These are phyloP conservation scores for Mallotus nudiflorus DNA, from an alignment of 345 rosid genomes.

Conservation along the genomic window DNA sequence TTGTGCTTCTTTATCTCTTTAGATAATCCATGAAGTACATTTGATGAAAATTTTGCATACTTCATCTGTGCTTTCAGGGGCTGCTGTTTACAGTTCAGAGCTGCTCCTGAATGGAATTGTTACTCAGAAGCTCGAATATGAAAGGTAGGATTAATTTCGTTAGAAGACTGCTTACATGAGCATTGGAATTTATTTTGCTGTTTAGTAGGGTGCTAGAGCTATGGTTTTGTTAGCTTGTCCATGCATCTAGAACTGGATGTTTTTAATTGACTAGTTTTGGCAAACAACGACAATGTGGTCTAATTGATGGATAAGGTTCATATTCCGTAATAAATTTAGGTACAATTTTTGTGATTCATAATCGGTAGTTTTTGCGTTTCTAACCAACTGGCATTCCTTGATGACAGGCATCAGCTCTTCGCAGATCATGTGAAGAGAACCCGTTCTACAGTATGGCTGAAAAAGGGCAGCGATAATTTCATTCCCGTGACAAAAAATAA, in stretches of 20 bases:
- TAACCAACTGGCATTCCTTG: constrained; percentile 3
- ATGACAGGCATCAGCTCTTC: constrained; percentile 68
- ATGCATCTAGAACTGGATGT: background rate
- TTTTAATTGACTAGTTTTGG: background rate
- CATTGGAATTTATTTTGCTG: constrained; percentile 1
- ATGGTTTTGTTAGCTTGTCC: background rate
- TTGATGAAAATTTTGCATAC: background rate
- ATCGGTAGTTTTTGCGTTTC: background rate
- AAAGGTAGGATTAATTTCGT: constrained; percentile 50
- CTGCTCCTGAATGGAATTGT: constrained; percentile 83
- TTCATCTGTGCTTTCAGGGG: constrained; percentile 46
- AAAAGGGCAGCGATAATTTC: constrained; percentile 47
- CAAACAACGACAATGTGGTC: too few species aligned
- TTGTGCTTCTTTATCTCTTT: background rate
- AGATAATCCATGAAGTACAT: background rate
- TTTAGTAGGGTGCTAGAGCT: background rate
- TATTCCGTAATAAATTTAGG: too few species aligned
- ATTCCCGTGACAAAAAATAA: constrained; percentile 39
- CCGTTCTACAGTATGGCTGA: constrained; percentile 73
- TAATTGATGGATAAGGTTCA: background rate
- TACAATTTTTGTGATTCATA: too few species aligned
- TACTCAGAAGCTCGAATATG: constrained; percentile 79
- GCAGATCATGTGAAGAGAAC: constrained; percentile 66
- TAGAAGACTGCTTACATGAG: background rate
- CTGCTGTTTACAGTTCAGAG: constrained; percentile 80